Evolutionary conservation across 164 flowering plant genomes (phyloP), one percentile per base, ranked within the genome.

Genomic region (Stephania yunnanensis): DNA sequence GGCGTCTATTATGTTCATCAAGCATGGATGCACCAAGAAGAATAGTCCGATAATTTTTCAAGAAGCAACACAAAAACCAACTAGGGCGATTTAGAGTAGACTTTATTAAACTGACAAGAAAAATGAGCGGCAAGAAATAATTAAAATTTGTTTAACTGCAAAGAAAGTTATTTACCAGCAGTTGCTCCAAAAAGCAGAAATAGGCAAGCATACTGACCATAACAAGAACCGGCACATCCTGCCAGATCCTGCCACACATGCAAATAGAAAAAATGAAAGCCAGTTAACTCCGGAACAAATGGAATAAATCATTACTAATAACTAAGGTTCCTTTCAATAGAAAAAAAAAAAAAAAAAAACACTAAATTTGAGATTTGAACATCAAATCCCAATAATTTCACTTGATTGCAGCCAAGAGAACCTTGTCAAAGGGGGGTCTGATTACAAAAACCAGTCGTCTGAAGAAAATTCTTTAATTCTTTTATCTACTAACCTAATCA

Each of bases 151-250:
- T 7, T 15, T 12, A 68, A 72, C 20, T 25, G 48, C 63, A 73
- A 55, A 19, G n/a, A 20, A 46, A 73, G 63, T 46, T 22, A 63
- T 64, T 76, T 85, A 90, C 97, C 94, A 92, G 82, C 69, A 92
- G 90, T 83, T 91, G 92, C 87, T 92, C 97, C 81, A 92, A 75
- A 82, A 91, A 90, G 83, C 92, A 92, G 81, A 92, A 91, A 79
- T 92, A 90, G 22, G 94, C 94, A 72, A 92, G 90, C 91, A 90
- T 87, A 88, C 95, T 91, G 84, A 92, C 89, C 84, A 92, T 83
- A 80, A 91, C 89, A 61, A 92, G 97, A 77, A 92, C 84, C 13
- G 97, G 95, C 53, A 91, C 81, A 74, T 92, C 93, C 82, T 89
- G 92, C 93, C 93, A 90, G 48, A 92, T 84, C 90, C 97, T 92